Evolutionary conservation across 257 asterid species (phyloP).

Genomic region (Verbena officinalis): DNA sequence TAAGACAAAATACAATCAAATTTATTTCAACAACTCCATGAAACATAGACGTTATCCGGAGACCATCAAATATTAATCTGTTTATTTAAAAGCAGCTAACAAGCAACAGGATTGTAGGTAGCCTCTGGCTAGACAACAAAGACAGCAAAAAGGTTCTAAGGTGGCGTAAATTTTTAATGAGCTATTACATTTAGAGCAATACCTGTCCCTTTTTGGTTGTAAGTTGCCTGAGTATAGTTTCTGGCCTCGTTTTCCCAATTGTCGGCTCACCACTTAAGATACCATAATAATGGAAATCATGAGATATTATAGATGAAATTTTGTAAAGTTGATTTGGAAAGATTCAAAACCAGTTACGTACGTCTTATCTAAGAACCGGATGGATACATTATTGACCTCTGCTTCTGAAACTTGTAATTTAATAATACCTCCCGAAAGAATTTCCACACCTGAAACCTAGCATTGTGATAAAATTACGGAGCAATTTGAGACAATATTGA

Average conservation of each 20-base stretch:
- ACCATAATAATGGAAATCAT: conserved; percentile 27
- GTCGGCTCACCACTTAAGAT: conserved; percentile 87
- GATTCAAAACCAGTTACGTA: conserved; percentile 42
- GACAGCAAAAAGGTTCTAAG: background rate
- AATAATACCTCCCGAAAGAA: conserved; percentile 94
- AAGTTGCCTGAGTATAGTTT: conserved; percentile 93
- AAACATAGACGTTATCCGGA: conserved; percentile 2
- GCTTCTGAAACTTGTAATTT: conserved; percentile 95
- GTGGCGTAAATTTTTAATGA: conserved; percentile 8
- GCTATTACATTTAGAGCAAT: conserved; percentile 9
- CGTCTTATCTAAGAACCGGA: conserved; percentile 95
- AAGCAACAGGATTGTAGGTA: conserved; percentile 5
- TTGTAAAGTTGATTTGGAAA: conserved; percentile 2
- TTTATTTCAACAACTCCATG: conserved; percentile 1
- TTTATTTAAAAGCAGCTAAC: conserved; percentile 5
- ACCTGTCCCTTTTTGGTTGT: conserved; percentile 99
- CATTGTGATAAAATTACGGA: conserved; percentile 12
- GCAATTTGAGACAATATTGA: conserved; percentile 18
- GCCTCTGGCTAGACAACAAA: background rate
- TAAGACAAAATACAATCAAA: conserved; percentile 19
- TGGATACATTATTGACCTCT: conserved; percentile 81
- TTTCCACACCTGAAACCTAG: conserved; percentile 94
- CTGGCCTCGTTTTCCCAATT: conserved; percentile 86
- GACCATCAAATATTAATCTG: background rate
- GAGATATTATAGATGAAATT: conserved; percentile 23